Base-by-base conservation (phyloP, 176 grass and related monocot species). In the bread wheat (Triticum aestivum) region DNA sequence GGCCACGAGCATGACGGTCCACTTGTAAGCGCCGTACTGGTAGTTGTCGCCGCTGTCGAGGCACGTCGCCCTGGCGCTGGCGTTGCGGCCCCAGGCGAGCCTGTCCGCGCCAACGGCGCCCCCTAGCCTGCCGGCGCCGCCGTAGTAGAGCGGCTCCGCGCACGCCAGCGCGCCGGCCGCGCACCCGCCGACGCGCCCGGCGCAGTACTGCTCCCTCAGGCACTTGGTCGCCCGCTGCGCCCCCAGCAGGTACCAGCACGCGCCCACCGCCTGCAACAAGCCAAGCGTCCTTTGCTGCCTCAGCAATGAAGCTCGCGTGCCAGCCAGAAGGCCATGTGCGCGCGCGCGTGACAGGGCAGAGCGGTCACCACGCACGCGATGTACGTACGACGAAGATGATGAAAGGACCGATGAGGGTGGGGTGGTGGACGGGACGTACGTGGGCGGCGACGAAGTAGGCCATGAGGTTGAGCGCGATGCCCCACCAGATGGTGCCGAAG, bases 401-500 rank as follows among this genome's bases (percentile, higher is more conserved):
- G 33, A n/a, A n/a, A 72, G 12, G 37, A 5, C 56, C 56, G 12
- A 2, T 47, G 44, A 47, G 44, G 11, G 45, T 14, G 45, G 42
- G 11, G 42, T 45, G 42, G 37, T 24, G 29, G 27, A 63, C n/a
- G 18, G n/a, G 24, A 87, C 89, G 91, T 29, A 95, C 95, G 42
- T 98, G 91, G 7, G 93, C 89, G 17, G 93, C 96, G 26, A 95
- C 93, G 86, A 95, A 98, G 88, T 95, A 98, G 26, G 91, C 96
- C 86, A 95, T 98, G 78, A 98, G 87, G 78, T 98, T 98, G 37
- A 98, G 88, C 13, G 66, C 88, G 72, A 98, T 93, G 37, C 93
- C 91, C 84, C 93, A 89, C 96, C 96, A 98, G 86, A 98, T 95
- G 21, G 96, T 98, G 64, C 91, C 91, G 58, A 93, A 98, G 41